A percentile compares a stretch with the other conserved stretches of the same genome.
Conservation (phyloP, 2,329 filamentous ascomycete genomes). For the Pestalotiopsis sp. region DNA sequence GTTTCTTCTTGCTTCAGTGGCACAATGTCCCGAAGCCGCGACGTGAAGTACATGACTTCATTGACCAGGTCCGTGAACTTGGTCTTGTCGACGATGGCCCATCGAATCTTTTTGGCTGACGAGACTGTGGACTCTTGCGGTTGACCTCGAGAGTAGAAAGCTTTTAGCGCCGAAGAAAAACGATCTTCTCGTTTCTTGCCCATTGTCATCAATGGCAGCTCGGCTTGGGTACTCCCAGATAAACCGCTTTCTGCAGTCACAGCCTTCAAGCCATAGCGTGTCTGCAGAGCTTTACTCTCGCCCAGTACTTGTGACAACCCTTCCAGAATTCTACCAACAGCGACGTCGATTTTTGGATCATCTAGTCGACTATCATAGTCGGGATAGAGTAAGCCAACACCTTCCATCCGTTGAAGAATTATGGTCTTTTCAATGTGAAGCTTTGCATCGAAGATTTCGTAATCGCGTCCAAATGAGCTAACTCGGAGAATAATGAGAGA, state of each 20-base stretch:
- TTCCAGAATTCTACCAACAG: neutral
- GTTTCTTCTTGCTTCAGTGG: neutral
- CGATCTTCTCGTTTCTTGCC: neutral
- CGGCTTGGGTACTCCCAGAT: too few species aligned
- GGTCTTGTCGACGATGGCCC: neutral
- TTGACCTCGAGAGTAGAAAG: neutral
- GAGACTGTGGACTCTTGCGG: neutral
- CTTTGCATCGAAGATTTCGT: constrained; percentile 12
- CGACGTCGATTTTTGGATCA: neutral
- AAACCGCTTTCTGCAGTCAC: too few species aligned
- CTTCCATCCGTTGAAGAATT: constrained; percentile 13
- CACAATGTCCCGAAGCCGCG: neutral
- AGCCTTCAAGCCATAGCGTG: too few species aligned
- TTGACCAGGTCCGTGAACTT: neutral
- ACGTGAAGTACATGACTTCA: neutral
- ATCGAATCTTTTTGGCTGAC: neutral
- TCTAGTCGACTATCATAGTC: neutral
- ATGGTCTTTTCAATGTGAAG: constrained; percentile 14
- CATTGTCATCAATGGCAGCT: too few species aligned
- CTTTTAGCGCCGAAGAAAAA: neutral
- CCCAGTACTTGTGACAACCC: neutral
- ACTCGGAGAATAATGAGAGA: neutral
- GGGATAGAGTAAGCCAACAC: neutral
- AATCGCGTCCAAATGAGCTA: constrained; percentile 11
- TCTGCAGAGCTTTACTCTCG: neutral